Percentiles rank a stretch among this genome's conserved stretches.
Conservation (phyloP, 169 alveolate species). For the Cystoisospora suis region DNA sequence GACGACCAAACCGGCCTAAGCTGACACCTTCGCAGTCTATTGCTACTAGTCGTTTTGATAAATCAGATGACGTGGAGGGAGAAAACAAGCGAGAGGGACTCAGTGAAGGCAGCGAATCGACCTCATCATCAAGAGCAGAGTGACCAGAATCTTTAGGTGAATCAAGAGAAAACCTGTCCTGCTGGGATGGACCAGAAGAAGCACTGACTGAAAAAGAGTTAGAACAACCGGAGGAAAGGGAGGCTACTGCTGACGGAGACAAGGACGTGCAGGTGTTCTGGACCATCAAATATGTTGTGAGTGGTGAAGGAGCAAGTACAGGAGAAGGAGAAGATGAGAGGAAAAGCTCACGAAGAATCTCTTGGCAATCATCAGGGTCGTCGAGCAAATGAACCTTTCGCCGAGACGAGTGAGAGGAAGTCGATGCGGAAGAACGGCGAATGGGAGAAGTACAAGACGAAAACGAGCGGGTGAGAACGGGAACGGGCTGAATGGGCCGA, state of each 20-base stretch:
- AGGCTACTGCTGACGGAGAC: neutral
- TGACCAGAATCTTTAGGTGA: too few species aligned
- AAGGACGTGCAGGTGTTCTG: neutral
- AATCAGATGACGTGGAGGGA: neutral
- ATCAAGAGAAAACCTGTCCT: too few species aligned
- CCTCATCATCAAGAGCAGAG: too few species aligned
- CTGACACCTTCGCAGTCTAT: slow-evolving; percentile 71
- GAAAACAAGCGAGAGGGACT: neutral
- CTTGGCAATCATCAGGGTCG: slow-evolving; percentile 12
- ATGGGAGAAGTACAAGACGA: neutral
- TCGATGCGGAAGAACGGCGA: neutral
- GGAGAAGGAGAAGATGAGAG: neutral
- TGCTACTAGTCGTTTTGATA: neutral
- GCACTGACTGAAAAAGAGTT: neutral
- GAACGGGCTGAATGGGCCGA: neutral
- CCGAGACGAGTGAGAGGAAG: neutral
- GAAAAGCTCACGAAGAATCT: slow-evolving; percentile 4
- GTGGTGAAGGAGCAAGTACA: slow-evolving; percentile 11
- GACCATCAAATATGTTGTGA: neutral
- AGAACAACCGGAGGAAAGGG: neutral
- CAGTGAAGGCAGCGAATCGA: neutral
- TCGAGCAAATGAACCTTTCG: neutral
- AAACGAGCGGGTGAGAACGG: neutral
- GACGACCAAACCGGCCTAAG: slow-evolving; percentile 76
- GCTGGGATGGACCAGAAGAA: too few species aligned